Evolutionary conservation across 75 land plant species (phyloP).

Genomic region (Picea sitchensis): DNA sequence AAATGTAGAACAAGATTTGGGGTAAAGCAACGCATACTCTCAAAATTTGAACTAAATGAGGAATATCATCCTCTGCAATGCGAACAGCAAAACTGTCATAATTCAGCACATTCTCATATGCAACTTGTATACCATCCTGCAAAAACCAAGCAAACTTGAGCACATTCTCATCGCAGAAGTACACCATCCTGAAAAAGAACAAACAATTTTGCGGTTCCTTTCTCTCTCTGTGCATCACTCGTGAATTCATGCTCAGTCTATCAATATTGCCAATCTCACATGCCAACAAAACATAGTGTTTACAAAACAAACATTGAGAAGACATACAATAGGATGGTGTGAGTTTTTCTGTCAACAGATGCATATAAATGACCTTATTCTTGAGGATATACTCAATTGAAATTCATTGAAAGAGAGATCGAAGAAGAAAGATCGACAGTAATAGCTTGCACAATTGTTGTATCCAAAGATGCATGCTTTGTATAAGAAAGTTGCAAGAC

Average conservation of each 20-base stretch:
- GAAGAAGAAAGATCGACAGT: neutral
- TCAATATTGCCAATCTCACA: neutral
- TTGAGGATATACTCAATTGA: neutral
- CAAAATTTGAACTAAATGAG: conserved; percentile 62
- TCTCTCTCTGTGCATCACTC: neutral
- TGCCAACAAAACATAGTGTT: neutral
- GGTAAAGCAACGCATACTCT: conserved; percentile 38
- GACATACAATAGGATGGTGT: neutral
- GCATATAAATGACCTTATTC: neutral
- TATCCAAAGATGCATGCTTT: neutral
- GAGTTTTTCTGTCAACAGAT: neutral
- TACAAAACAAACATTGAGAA: neutral
- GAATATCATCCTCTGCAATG: conserved; percentile 81
- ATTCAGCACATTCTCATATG: conserved; percentile 87
- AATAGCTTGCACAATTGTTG: neutral
- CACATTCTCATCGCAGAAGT: conserved; percentile 64
- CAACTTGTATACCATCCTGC: conserved; percentile 92
- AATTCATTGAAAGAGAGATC: neutral
- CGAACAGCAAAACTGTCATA: conserved; percentile 89
- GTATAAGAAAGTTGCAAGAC: neutral
- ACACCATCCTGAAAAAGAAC: conserved; percentile 74
- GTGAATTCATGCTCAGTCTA: neutral
- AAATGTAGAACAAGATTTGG: neutral
- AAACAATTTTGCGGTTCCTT: neutral
- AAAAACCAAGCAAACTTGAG: conserved; percentile 2